Percentiles rank a stretch among this genome's conserved stretches.
phyloP scores from a whole-genome alignment of 257 asterid genomes.

The Solanum dulcamara region DNA sequence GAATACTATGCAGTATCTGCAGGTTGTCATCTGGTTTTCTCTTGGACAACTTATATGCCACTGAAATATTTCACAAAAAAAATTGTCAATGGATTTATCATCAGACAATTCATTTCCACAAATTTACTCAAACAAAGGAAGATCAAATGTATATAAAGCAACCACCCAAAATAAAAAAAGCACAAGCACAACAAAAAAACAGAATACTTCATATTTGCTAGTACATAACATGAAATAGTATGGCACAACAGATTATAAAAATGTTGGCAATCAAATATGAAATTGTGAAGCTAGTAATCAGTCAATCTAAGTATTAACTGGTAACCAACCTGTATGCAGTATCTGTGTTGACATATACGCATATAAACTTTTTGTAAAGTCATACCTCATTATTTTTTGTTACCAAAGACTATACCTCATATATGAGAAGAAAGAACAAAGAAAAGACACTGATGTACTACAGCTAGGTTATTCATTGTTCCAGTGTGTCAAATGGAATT shows the following conservation, averaged over 20 bases:
- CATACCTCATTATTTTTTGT: background rate
- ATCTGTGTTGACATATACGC: background rate
- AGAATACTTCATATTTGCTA: background rate
- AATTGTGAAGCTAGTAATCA: background rate
- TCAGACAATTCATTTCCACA: background rate
- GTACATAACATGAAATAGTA: background rate
- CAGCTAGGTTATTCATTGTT: background rate
- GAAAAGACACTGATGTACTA: background rate
- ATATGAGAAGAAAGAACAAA: background rate
- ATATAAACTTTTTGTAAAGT: background rate
- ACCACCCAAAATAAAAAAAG: background rate
- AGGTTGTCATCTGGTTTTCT: constrained; percentile 85
- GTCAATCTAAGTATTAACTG: background rate
- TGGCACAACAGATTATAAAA: background rate
- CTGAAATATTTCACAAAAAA: constrained; percentile 25
- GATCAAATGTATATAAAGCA: background rate
- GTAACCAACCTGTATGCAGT: background rate
- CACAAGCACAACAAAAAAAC: background rate
- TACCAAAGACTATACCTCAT: background rate
- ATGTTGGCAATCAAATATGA: background rate
- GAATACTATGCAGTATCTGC: constrained; percentile 72
- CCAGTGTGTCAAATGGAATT: background rate
- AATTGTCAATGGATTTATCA: background rate
- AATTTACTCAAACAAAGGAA: background rate
- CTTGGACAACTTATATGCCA: constrained; percentile 87